These are phyloP conservation scores for Phytophthora tubulina DNA, from an alignment of 352 stramenopile species.

Conservation along the genomic window DNA sequence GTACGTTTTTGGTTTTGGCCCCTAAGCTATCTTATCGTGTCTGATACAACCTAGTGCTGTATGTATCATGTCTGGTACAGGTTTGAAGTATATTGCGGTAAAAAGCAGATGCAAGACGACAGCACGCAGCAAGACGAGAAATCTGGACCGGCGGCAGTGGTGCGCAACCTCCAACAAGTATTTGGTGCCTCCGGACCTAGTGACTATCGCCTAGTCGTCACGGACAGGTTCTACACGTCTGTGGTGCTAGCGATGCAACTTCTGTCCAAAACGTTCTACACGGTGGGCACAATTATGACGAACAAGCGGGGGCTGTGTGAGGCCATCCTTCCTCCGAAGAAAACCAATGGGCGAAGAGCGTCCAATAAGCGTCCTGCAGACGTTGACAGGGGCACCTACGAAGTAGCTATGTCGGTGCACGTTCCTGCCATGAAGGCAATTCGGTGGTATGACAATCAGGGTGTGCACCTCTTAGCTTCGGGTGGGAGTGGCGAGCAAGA, in stretches of 20 bases:
- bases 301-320: neutral
- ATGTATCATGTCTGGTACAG: neutral
- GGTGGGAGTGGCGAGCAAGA: neutral
- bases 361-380: neutral
- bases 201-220: neutral
- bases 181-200: neutral
- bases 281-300: neutral
- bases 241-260: neutral
- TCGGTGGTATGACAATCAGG: conserved; percentile 4
- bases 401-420: neutral
- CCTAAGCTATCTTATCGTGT: conserved; percentile 10
- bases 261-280: neutral
- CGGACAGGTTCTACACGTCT: neutral
- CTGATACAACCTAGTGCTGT: neutral
- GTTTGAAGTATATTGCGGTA: conserved; percentile 2
- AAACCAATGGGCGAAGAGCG: neutral
- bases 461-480: too few relatives aligned
- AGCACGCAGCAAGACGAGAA: neutral
- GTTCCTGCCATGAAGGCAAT: neutral
- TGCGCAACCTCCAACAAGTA: neutral
- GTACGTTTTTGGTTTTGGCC: conserved; percentile 1
- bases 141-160: neutral
- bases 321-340: neutral
- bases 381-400: neutral
- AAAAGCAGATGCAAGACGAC: neutral